Conservation (phyloP, 305 asterid species). For the Petunia hybrid region DNA sequence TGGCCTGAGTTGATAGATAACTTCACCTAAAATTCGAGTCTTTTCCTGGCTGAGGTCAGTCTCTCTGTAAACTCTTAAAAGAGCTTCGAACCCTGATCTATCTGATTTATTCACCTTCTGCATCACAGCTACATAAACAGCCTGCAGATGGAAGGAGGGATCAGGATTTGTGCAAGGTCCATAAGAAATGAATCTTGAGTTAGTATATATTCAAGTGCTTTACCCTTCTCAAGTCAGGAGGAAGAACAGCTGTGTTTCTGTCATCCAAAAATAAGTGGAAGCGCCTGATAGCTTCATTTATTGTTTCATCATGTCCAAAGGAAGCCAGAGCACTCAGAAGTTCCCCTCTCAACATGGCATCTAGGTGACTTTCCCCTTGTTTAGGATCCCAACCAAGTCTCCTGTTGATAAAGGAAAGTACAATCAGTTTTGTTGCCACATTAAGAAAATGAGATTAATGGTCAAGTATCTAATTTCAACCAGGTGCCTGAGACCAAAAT, state of each 20-base stretch:
- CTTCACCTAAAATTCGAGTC: conserved; percentile 79
- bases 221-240: conserved; percentile 98
- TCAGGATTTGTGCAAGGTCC: conserved; percentile 35
- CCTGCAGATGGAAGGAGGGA: conserved; percentile 57
- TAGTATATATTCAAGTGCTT: not conserved
- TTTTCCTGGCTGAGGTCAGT: conserved; percentile 98
- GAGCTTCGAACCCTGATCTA: conserved; percentile 83
- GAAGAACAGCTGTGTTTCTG: conserved; percentile 71
- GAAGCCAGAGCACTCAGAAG: conserved; percentile 72
- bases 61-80: conserved; percentile 78
- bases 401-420: conserved; percentile 56
- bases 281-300: conserved; percentile 84
- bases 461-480: not conserved
- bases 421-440: conserved; percentile 27
- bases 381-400: conserved; percentile 98
- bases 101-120: conserved; percentile 64
- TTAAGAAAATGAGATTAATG: conserved; percentile 9
- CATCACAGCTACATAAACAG: conserved; percentile 86
- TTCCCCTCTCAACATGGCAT: conserved; percentile 96
- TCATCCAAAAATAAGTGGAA: conserved; percentile 76
- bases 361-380: conserved; percentile 92
- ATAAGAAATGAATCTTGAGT: conserved; percentile 27
- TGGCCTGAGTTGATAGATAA: conserved; percentile 1
- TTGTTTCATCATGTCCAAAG: conserved; percentile 76
- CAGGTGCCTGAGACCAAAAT: conserved; percentile 13